These are phyloP conservation scores for Paramecium caudatum DNA, from an alignment of 73 alveolate genomes.

Conservation along the genomic window DNA sequence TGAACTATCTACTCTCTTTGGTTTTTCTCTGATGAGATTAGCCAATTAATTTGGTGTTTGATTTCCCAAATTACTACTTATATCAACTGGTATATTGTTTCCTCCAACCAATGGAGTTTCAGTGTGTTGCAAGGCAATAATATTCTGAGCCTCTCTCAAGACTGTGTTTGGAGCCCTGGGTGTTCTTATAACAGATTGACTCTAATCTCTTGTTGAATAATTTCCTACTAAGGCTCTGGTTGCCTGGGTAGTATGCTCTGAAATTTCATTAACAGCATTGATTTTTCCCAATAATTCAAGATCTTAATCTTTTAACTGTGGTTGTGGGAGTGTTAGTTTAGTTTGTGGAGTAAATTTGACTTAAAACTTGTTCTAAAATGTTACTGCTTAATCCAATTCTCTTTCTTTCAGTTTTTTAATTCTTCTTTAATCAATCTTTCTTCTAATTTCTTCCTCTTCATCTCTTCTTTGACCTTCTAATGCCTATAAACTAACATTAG, in stretches of 20 bases:
- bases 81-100: conserved; percentile 50
- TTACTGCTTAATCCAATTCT: conserved; percentile 93
- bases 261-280: conserved; percentile 43
- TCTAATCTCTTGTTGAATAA: conserved; percentile 72
- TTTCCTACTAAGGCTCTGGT: conserved; percentile 89
- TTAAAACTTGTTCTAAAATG: conserved; percentile 85
- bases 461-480: conserved; percentile 93
- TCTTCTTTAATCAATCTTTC: conserved; percentile 93
- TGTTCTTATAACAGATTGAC: conserved; percentile 82
- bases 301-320: conserved; percentile 88
- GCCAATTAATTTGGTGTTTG: conserved; percentile 75
- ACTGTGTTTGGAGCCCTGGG: conserved; percentile 85
- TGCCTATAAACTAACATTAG: conserved; percentile 88
- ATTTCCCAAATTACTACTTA: conserved; percentile 44
- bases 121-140: conserved; percentile 79
- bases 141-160: conserved; percentile 87
- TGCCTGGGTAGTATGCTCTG: conserved; percentile 78
- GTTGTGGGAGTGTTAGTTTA: conserved; percentile 85
- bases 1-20: neutral
- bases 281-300: conserved; percentile 79
- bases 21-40: neutral
- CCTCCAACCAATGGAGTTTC: conserved; percentile 95
- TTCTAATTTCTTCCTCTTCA: conserved; percentile 94
- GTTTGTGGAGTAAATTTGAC: conserved; percentile 73
- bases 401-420: conserved; percentile 94